Conservation (phyloP, 148 eudicot species). For the Rhododendron ferrugineum region DNA sequence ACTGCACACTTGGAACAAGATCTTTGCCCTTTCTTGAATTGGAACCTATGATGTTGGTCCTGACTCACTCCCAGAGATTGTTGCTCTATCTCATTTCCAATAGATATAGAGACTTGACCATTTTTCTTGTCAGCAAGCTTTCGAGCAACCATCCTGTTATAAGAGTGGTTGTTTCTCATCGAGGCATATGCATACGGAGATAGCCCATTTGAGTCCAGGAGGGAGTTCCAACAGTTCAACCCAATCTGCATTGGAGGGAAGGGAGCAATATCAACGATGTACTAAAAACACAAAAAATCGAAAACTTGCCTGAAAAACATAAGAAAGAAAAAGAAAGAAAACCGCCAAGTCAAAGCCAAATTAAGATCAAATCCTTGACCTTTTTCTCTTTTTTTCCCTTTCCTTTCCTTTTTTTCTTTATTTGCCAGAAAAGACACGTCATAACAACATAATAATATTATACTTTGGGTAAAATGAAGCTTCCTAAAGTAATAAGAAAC, state of each 20-base stretch:
- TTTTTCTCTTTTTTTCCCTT: not conserved
- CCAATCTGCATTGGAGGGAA: constrained; percentile 34
- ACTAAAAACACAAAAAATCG: not conserved
- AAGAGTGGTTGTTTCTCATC: constrained; percentile 47
- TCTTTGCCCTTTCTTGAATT: constrained; percentile 14
- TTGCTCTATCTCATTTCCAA: constrained; percentile 25
- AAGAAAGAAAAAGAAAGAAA: not conserved
- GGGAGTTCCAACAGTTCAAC: constrained; percentile 41
- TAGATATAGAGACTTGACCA: constrained; percentile 34
- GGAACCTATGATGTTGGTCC: not conserved
- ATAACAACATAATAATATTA: not conserved
- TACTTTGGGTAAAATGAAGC: not conserved
- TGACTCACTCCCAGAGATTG: not conserved
- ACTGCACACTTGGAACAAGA: constrained; percentile 71
- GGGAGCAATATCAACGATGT: not conserved
- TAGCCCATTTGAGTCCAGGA: constrained; percentile 38
- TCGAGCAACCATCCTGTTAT: constrained; percentile 37
- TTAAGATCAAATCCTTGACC: not conserved
- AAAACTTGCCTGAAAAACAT: not conserved
- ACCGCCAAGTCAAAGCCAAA: not conserved
- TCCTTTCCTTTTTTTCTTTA: not conserved
- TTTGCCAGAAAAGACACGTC: not conserved
- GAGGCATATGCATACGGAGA: constrained; percentile 46
- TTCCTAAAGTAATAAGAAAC: not conserved
- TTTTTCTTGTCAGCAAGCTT: constrained; percentile 36